Evolutionary conservation across 768 basidiomycete genomes (phyloP).

Genomic region (Psilocybe subaeruginosa): DNA sequence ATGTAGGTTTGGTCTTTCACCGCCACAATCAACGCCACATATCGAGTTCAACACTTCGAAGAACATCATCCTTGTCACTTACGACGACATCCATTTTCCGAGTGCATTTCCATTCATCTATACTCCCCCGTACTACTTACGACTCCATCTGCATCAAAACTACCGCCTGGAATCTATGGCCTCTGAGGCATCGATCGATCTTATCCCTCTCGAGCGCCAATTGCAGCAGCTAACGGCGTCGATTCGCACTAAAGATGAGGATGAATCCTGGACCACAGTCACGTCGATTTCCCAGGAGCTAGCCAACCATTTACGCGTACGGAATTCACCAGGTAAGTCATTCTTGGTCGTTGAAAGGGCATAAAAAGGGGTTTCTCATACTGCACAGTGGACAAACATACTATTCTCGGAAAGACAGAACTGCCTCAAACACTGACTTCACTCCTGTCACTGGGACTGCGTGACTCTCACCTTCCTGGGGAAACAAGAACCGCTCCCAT

Average conservation of each 20-base stretch:
- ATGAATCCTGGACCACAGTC: slow-evolving; percentile 52
- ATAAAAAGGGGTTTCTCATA: slow-evolving; percentile 13
- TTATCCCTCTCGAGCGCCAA: slow-evolving; percentile 35
- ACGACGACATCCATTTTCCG: not conserved
- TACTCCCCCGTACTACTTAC: not conserved
- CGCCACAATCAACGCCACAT: not conserved
- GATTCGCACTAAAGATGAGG: slow-evolving; percentile 30
- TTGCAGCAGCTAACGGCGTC: slow-evolving; percentile 37
- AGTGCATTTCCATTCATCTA: not conserved
- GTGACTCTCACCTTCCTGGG: slow-evolving; percentile 48
- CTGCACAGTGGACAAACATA: slow-evolving; percentile 67
- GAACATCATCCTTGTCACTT: not conserved
- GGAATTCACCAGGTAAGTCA: slow-evolving; percentile 51
- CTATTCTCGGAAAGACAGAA: slow-evolving; percentile 62
- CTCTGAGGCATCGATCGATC: slow-evolving; percentile 29
- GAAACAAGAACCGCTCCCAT: slow-evolving; percentile 51
- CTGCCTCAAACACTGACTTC: slow-evolving; percentile 69
- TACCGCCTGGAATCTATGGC: slow-evolving; percentile 13
- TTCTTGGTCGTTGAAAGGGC: not conserved
- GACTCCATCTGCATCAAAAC: not conserved
- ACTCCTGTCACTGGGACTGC: slow-evolving; percentile 58
- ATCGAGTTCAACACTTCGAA: not conserved
- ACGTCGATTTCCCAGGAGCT: slow-evolving; percentile 55
- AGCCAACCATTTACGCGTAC: slow-evolving; percentile 64
- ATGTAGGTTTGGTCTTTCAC: not conserved